These are phyloP conservation scores for Boletus reticulatus DNA, from an alignment of 768 basidiomycete genomes.

Conservation along the genomic window DNA sequence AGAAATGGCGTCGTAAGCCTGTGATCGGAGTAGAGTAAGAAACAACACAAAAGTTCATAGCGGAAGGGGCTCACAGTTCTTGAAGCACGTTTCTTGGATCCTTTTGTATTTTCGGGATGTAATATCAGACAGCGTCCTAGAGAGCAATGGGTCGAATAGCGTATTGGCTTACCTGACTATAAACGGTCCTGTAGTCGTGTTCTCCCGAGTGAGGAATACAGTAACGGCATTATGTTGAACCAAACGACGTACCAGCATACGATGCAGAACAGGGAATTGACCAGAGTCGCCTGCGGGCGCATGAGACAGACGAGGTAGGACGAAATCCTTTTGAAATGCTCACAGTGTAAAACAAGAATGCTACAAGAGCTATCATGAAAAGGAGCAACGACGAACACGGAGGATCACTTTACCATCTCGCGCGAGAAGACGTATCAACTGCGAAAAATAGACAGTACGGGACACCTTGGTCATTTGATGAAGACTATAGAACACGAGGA, in stretches of 20 bases:
- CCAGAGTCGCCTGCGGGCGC: constrained; percentile 1
- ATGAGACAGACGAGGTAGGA: background rate
- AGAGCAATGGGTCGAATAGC: background rate
- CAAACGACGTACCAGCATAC: constrained; percentile 13
- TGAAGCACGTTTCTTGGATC: constrained; percentile 16
- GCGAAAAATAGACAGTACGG: background rate
- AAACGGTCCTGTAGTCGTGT: constrained; percentile 7
- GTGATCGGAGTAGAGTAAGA: background rate
- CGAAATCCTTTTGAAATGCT: background rate
- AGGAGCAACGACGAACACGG: background rate
- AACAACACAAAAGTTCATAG: background rate
- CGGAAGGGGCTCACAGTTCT: constrained; percentile 5
- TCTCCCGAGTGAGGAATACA: background rate
- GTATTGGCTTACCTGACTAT: constrained; percentile 4
- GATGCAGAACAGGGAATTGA: constrained; percentile 7
- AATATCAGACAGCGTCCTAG: background rate
- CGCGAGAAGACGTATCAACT: constrained; percentile 14
- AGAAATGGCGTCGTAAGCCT: constrained; percentile 13
- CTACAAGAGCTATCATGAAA: constrained; percentile 1
- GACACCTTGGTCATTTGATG: background rate
- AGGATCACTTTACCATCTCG: constrained; percentile 22
- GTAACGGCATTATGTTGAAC: background rate
- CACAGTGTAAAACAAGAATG: constrained; percentile 17
- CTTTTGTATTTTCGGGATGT: background rate
- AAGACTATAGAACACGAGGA: constrained; percentile 3